phyloP scores from a whole-genome alignment of 2,329 filamentous ascomycete genomes.

The Fusarium drepaniforme region DNA sequence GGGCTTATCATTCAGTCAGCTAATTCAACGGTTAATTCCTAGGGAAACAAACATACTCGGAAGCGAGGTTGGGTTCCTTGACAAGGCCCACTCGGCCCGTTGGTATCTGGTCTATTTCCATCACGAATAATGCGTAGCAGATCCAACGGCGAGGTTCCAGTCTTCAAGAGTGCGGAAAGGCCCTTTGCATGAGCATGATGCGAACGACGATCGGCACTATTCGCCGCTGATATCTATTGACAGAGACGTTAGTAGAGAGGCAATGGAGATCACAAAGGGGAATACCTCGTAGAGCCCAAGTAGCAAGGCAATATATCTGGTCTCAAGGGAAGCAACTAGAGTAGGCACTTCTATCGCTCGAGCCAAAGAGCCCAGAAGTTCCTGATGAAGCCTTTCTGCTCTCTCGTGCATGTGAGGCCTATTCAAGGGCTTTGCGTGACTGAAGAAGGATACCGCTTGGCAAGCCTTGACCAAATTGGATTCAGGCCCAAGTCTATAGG shows the following conservation, averaged over 20 bases:
- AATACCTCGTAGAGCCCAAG: not conserved
- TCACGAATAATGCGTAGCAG: not conserved
- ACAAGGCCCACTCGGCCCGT: not conserved
- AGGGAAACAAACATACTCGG: not conserved
- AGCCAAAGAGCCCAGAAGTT: not conserved
- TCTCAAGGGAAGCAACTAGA: not conserved
- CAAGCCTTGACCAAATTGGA: not conserved
- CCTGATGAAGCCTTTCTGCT: not conserved
- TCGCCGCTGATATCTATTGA: not conserved
- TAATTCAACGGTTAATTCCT: no score
- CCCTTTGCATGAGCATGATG: not conserved
- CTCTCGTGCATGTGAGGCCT: not conserved
- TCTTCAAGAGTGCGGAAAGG: not conserved
- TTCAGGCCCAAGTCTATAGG: not conserved
- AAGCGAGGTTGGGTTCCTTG: not conserved
- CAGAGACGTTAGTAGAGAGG: not conserved
- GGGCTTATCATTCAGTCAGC: not conserved
- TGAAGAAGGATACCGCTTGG: not conserved
- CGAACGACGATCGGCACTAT: not conserved
- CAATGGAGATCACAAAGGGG: not conserved
- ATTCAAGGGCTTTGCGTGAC: not conserved
- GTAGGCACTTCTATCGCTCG: not conserved
- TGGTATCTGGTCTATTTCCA: not conserved
- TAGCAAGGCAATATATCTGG: not conserved
- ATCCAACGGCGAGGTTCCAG: not conserved